Evolutionary conservation across 768 basidiomycete species (phyloP).

Genomic region (Multifurca ochricompacta): DNA sequence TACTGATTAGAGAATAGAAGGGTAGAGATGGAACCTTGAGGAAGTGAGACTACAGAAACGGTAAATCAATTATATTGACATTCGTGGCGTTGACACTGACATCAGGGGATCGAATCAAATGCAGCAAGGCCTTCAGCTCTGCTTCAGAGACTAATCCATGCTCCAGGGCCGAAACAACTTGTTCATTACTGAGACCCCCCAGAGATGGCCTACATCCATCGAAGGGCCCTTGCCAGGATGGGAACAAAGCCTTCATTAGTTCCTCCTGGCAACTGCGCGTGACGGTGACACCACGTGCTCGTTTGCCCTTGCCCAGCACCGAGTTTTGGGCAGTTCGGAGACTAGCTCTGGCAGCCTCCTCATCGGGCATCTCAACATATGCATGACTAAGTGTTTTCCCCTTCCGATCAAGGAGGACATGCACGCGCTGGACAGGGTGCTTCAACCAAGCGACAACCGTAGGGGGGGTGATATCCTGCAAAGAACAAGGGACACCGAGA

Average conservation of each 20-base stretch:
- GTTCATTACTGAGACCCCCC: slow-evolving; percentile 50
- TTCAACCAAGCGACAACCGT: slow-evolving; percentile 62
- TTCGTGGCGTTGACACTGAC: slow-evolving; percentile 36
- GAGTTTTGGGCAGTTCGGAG: slow-evolving; percentile 50
- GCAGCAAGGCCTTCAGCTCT: slow-evolving; percentile 58
- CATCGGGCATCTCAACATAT: slow-evolving; percentile 63
- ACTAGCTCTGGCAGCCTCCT: slow-evolving; percentile 56
- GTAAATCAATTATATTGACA: background rate
- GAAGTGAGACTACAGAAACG: slow-evolving; percentile 59
- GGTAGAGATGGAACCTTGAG: slow-evolving; percentile 78
- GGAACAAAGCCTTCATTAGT: slow-evolving; percentile 76
- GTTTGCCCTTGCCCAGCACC: slow-evolving; percentile 68
- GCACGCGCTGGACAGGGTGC: slow-evolving; percentile 61
- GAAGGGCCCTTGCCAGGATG: slow-evolving; percentile 71
- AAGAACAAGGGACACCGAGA: background rate
- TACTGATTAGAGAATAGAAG: slow-evolving; percentile 68
- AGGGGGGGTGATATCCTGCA: slow-evolving; percentile 75
- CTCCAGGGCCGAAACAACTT: slow-evolving; percentile 52
- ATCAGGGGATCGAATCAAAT: slow-evolving; percentile 70
- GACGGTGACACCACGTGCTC: slow-evolving; percentile 78
- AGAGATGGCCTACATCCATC: slow-evolving; percentile 62
- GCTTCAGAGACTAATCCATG: slow-evolving; percentile 56
- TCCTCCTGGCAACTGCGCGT: slow-evolving; percentile 76
- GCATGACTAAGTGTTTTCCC: slow-evolving; percentile 85
- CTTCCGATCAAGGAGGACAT: slow-evolving; percentile 71